These are phyloP conservation scores for Botrytis cinerea DNA, from an alignment of 2,329 filamentous ascomycete genomes.

Conservation along the genomic window DNA sequence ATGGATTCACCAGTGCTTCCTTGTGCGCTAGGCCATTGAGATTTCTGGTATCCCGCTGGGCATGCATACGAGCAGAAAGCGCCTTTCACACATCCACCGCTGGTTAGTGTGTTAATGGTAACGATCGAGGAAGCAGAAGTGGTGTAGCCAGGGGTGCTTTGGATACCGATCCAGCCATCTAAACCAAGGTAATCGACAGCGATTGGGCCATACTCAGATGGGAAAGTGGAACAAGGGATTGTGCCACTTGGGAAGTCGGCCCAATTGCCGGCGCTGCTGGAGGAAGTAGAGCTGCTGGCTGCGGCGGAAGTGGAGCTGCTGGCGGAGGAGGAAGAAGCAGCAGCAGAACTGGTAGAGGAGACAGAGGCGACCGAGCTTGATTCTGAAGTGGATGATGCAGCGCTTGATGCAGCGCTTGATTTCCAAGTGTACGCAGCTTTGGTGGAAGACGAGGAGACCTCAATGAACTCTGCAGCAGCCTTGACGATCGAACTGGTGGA, in stretches of 20 bases:
- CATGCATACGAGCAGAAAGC: constrained; percentile 91
- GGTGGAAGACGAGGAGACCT: constrained; percentile 29
- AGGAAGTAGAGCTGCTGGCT: constrained; percentile 25
- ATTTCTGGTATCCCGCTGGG: constrained; percentile 87
- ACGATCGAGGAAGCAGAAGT: constrained; percentile 55
- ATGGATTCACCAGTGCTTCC: constrained; percentile 80
- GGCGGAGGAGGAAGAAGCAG: constrained; percentile 33
- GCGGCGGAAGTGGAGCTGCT: constrained; percentile 20
- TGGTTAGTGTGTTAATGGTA: constrained; percentile 64
- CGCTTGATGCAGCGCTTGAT: constrained; percentile 13
- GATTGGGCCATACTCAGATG: constrained; percentile 77
- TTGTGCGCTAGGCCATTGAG: constrained; percentile 82
- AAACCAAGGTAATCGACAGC: constrained; percentile 67
- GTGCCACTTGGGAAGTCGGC: constrained; percentile 74
- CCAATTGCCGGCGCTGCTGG: constrained; percentile 55
- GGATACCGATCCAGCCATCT: constrained; percentile 78
- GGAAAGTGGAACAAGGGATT: constrained; percentile 72
- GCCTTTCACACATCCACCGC: constrained; percentile 61
- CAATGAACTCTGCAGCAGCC: constrained; percentile 2
- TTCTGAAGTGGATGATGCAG: background rate
- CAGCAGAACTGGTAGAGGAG: constrained; percentile 18
- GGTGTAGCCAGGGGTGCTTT: constrained; percentile 58
- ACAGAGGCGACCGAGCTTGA: constrained; percentile 34
- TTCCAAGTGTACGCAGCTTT: constrained; percentile 27
- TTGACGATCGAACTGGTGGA: constrained; percentile 24